Evolutionary conservation across 2,329 filamentous ascomycete species (phyloP).

Genomic region (Trichoderma sp.): DNA sequence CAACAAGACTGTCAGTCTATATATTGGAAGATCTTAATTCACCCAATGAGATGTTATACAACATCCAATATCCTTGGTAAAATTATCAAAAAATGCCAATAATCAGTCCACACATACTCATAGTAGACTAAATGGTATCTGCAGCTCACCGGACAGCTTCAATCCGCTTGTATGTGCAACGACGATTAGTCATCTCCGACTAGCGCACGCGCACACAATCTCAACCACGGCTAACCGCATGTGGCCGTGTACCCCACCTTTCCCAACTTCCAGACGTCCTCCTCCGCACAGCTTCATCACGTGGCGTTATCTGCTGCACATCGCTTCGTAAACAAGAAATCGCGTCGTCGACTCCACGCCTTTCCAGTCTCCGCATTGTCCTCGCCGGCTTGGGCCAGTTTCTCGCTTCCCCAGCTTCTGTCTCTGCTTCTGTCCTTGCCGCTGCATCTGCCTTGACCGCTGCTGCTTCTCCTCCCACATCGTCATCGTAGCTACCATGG

Average conservation of each 20-base stretch:
- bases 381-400: not conserved
- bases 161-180: not conserved
- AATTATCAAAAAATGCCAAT: not conserved
- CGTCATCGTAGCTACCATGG: not conserved
- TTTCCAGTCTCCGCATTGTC: not conserved
- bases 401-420: not conserved
- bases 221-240: not conserved
- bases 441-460: not conserved
- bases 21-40: no score
- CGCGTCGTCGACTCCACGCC: conserved; percentile 5
- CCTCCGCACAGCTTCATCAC: conserved; percentile 10
- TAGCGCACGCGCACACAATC: conserved; percentile 7
- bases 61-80: not conserved
- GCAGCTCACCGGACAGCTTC: not conserved
- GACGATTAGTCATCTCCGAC: not conserved
- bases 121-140: not conserved
- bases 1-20: no score
- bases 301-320: conserved; percentile 4
- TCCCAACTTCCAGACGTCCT: not conserved
- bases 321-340: conserved; percentile 20
- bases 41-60: not conserved
- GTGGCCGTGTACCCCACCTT: conserved; percentile 2
- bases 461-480: not conserved
- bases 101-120: not conserved
- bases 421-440: not conserved